Evolutionary conservation across 2,329 filamentous ascomycete genomes (phyloP).

Genomic region (Pseudocercospora fijiensis): DNA sequence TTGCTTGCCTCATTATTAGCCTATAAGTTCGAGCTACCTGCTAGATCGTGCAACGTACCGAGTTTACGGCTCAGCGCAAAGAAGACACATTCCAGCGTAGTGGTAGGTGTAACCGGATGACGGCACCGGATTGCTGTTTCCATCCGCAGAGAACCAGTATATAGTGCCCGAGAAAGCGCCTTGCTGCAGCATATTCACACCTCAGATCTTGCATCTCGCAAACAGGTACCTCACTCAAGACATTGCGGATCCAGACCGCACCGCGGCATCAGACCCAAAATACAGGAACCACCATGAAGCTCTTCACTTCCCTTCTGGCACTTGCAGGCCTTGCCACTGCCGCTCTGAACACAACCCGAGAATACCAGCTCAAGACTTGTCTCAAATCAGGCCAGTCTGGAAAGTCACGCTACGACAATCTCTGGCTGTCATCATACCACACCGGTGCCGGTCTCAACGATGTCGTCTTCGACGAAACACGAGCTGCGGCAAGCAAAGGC

Average conservation of each 20-base stretch:
- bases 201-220: background rate
- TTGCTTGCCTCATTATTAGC: background rate
- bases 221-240: background rate
- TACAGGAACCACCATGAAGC: slow-evolving; percentile 19
- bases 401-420: slow-evolving; percentile 30
- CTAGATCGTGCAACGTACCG: background rate
- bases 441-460: slow-evolving; percentile 36
- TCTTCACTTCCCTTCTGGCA: slow-evolving; percentile 21
- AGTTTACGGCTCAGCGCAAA: background rate
- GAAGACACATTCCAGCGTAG: background rate
- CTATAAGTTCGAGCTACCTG: background rate
- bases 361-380: slow-evolving; percentile 34
- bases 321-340: slow-evolving; percentile 24
- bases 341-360: slow-evolving; percentile 30
- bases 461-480: slow-evolving; percentile 28
- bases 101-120: slow-evolving; percentile 1
- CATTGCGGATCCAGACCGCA: background rate
- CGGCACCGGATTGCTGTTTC: background rate
- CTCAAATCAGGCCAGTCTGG: slow-evolving; percentile 27
- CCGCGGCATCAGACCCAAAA: background rate
- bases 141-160: background rate
- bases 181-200: background rate
- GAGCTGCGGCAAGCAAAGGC: slow-evolving; percentile 23
- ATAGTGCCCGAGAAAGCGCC: background rate
- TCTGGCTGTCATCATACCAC: slow-evolving; percentile 35